phyloP scores from a whole-genome alignment of 768 basidiomycete species.

The Jaapia argillacea region DNA sequence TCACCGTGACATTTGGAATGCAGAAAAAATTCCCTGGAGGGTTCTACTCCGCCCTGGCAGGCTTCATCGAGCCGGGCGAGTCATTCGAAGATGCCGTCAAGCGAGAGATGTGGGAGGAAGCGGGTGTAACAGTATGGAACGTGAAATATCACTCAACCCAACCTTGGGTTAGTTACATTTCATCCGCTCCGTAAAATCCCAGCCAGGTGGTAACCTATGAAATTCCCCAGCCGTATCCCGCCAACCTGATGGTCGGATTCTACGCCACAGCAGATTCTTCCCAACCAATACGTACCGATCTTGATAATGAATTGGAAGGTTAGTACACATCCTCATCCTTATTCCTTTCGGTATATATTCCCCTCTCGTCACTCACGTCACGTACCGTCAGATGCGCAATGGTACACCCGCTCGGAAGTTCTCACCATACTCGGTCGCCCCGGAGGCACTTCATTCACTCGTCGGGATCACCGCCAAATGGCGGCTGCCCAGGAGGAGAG shows the following conservation, averaged over 20 bases:
- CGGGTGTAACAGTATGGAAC: conserved; percentile 80
- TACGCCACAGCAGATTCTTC: conserved; percentile 69
- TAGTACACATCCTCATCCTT: conserved; percentile 12
- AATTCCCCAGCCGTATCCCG: conserved; percentile 67
- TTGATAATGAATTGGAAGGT: conserved; percentile 96
- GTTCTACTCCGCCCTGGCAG: conserved; percentile 86
- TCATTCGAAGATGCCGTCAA: conserved; percentile 89
- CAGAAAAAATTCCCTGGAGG: conserved; percentile 57
- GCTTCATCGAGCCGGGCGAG: conserved; percentile 93
- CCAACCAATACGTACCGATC: conserved; percentile 69
- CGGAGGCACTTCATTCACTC: conserved; percentile 37
- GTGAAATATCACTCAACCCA: conserved; percentile 80
- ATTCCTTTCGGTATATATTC: background rate
- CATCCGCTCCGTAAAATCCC: too few relatives aligned
- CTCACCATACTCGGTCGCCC: conserved; percentile 48
- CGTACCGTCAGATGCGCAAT: conserved; percentile 65
- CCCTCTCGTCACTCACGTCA: background rate
- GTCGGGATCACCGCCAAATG: conserved; percentile 40
- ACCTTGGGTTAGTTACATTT: conserved; percentile 56
- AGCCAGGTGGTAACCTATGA: too few relatives aligned
- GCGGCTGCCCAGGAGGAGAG: conserved; percentile 29
- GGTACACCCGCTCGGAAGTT: conserved; percentile 77
- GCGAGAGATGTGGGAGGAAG: conserved; percentile 94
- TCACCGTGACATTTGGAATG: background rate
- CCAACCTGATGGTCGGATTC: conserved; percentile 86